Percentiles rank a stretch among this genome's conserved stretches.
phyloP scores from a whole-genome alignment of 2,329 filamentous ascomycete genomes.

The Colletotrichum coccodes region DNA sequence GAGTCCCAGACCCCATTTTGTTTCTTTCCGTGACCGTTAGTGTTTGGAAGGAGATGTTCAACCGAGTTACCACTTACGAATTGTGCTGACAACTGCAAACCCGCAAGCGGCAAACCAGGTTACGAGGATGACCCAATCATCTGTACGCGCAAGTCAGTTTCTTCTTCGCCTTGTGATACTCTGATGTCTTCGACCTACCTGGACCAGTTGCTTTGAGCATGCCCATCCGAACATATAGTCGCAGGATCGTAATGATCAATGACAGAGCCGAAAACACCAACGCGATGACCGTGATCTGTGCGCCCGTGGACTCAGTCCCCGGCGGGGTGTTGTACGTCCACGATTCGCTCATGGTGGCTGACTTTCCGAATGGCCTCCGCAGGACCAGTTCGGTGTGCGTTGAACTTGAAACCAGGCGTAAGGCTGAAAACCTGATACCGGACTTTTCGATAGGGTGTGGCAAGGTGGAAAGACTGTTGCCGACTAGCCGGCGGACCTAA shows the following conservation, averaged over 20 bases:
- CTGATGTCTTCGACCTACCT: conserved; percentile 36
- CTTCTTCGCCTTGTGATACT: too few relatives aligned
- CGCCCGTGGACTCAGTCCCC: conserved; percentile 44
- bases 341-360: conserved; percentile 10
- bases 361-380: neutral
- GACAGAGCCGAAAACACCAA: conserved; percentile 43
- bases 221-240: conserved; percentile 46
- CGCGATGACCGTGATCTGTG: conserved; percentile 43
- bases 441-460: neutral
- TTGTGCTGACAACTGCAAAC: conserved; percentile 45
- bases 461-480: neutral
- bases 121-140: conserved; percentile 35
- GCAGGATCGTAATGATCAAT: conserved; percentile 42
- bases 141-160: neutral
- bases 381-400: neutral
- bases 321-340: conserved; percentile 49
- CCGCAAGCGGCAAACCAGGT: conserved; percentile 44
- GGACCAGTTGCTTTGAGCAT: conserved; percentile 48
- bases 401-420: neutral
- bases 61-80: conserved; percentile 43
- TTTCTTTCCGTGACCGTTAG: conserved; percentile 43
- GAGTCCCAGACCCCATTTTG: conserved; percentile 55
- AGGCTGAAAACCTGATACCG: neutral
- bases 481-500: conserved; percentile 10
- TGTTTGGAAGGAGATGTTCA: neutral